Evolutionary conservation across 305 asterid genomes (phyloP).

Genomic region (Fraxinus paxiana): DNA sequence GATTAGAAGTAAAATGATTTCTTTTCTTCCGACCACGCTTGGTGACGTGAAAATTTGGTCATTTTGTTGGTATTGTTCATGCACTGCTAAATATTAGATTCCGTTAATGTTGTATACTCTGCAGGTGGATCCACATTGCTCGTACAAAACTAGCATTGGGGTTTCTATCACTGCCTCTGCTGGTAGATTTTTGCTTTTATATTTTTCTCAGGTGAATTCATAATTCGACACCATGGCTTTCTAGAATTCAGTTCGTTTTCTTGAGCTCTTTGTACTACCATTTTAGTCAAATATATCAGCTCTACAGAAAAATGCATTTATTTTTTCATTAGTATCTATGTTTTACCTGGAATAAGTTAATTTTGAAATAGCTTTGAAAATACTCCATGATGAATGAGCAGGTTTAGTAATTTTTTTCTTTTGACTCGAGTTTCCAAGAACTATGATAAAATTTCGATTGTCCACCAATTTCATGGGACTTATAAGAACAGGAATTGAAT

Average conservation of each 20-base stretch:
- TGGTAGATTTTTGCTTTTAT: conserved; percentile 83
- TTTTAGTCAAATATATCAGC: conserved; percentile 4
- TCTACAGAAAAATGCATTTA: neutral
- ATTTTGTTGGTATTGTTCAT: conserved; percentile 13
- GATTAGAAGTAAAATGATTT: conserved; percentile 6
- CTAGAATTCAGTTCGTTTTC: neutral
- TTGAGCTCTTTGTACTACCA: neutral
- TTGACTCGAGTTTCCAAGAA: neutral
- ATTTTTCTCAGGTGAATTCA: conserved; percentile 68
- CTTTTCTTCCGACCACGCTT: conserved; percentile 8
- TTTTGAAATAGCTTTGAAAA: neutral
- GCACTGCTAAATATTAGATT: neutral
- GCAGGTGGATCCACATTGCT: conserved; percentile 99
- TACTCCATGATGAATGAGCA: neutral
- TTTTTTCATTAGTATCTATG: neutral
- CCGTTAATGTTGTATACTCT: conserved; percentile 26
- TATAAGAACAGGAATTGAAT: neutral
- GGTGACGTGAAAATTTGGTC: conserved; percentile 12
- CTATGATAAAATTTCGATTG: neutral
- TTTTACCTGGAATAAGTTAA: neutral
- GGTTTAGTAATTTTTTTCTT: neutral
- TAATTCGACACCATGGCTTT: neutral
- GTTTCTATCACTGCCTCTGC: conserved; percentile 66
- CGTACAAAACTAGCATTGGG: conserved; percentile 64
- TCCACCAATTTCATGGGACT: neutral